These are phyloP conservation scores for Linum usitatissimum DNA, from an alignment of 345 rosid species.

Conservation along the genomic window DNA sequence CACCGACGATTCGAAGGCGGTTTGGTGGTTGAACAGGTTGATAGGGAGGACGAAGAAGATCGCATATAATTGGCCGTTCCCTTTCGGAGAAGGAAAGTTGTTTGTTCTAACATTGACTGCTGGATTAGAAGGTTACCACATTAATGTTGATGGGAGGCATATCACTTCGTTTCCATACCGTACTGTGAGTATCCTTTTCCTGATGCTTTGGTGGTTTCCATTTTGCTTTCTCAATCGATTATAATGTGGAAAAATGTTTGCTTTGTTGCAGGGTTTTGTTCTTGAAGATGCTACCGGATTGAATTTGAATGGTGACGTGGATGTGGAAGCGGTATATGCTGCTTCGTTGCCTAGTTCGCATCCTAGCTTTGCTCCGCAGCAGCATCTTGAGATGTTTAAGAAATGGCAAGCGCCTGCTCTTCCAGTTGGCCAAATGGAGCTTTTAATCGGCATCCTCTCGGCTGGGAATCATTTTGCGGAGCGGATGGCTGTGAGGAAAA, in stretches of 20 bases:
- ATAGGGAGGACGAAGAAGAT: slow-evolving; percentile 63
- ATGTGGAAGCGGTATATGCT: slow-evolving; percentile 66
- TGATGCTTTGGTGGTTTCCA: neutral
- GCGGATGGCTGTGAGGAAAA: slow-evolving; percentile 91
- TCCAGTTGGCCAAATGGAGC: slow-evolving; percentile 45
- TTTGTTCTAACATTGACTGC: slow-evolving; percentile 82
- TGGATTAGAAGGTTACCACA: slow-evolving; percentile 89
- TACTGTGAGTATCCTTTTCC: slow-evolving; percentile 50
- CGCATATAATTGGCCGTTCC: slow-evolving; percentile 74
- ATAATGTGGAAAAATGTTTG: no score
- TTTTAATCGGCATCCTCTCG: slow-evolving; percentile 81
- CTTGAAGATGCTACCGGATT: slow-evolving; percentile 97
- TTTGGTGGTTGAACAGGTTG: slow-evolving; percentile 80
- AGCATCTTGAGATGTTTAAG: slow-evolving; percentile 62
- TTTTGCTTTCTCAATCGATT: slow-evolving; percentile 1
- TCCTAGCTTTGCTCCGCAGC: slow-evolving; percentile 78
- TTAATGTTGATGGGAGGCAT: slow-evolving; percentile 83
- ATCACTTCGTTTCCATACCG: slow-evolving; percentile 86
- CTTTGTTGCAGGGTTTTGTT: slow-evolving; percentile 52
- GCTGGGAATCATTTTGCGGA: slow-evolving; percentile 92
- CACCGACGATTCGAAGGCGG: slow-evolving; percentile 54
- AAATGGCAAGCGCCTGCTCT: slow-evolving; percentile 77
- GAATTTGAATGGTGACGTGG: slow-evolving; percentile 61
- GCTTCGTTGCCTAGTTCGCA: slow-evolving; percentile 77
- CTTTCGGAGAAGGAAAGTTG: slow-evolving; percentile 63